Conservation (phyloP, 1,284 basidiomycete genomes). For the Cryptococcus wingfieldii region DNA sequence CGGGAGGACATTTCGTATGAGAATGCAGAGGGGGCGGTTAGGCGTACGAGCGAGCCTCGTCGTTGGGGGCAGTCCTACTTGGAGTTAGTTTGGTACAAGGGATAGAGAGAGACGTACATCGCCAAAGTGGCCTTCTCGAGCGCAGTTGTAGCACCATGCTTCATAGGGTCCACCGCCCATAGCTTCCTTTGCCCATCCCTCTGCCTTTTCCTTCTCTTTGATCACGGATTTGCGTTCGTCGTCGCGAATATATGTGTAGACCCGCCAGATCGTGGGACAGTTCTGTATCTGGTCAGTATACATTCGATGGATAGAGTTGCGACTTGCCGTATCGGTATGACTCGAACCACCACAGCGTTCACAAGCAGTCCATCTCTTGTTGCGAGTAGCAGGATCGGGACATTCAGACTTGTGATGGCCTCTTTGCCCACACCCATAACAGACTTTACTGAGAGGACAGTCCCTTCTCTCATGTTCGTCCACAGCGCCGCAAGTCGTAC, state of each 20-base stretch:
- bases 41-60: constrained; percentile 54
- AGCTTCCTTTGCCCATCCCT: constrained; percentile 39
- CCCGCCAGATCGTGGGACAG: constrained; percentile 81
- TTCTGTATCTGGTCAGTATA: constrained; percentile 54
- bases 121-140: constrained; percentile 70
- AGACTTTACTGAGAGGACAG: constrained; percentile 79
- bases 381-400: constrained; percentile 58
- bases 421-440: constrained; percentile 79
- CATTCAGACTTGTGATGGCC: constrained; percentile 80
- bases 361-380: constrained; percentile 54
- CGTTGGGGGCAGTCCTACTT: constrained; percentile 65
- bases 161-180: constrained; percentile 25
- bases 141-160: constrained; percentile 80
- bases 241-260: constrained; percentile 70
- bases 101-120: constrained; percentile 59
- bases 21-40: constrained; percentile 69
- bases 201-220: constrained; percentile 24
- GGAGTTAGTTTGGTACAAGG: background rate
- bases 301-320: background rate
- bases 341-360: constrained; percentile 66
- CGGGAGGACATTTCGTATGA: constrained; percentile 61
- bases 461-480: constrained; percentile 77
- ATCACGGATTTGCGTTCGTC: constrained; percentile 57
- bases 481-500: constrained; percentile 77
- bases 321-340: constrained; percentile 55